phyloP scores from a whole-genome alignment of 768 basidiomycete species.

The Suillus clintonianus region DNA sequence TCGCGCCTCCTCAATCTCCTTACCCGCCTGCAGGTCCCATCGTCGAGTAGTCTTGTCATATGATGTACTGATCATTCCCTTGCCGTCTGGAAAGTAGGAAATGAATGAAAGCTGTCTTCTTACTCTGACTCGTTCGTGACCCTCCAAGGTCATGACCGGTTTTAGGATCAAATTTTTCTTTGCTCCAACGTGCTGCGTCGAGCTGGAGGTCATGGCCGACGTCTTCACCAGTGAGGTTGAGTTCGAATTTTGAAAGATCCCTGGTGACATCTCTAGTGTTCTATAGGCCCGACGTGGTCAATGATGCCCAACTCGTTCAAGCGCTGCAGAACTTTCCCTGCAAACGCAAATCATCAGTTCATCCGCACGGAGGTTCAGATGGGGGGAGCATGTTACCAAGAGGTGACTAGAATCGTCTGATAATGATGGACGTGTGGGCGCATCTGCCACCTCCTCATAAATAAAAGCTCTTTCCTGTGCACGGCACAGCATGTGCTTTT shows the following conservation, averaged over 20 bases:
- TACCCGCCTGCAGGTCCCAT: neutral
- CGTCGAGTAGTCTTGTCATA: slow-evolving; percentile 7
- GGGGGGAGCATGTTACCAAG: neutral
- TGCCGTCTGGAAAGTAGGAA: slow-evolving; percentile 11
- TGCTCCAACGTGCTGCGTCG: neutral
- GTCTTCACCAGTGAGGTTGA: neutral
- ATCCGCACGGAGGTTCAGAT: neutral
- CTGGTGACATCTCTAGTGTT: neutral
- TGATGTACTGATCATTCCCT: slow-evolving; percentile 4
- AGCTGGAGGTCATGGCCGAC: neutral
- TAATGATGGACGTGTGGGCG: neutral
- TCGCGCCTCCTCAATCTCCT: neutral
- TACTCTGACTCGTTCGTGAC: neutral
- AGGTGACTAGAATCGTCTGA: too few species aligned
- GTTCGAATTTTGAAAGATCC: too few species aligned
- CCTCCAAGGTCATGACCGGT: neutral
- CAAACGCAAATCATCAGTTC: neutral
- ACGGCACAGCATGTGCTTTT: neutral
- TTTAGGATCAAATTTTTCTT: neutral
- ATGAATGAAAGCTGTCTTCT: neutral
- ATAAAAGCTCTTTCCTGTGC: neutral
- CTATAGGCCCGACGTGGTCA: neutral
- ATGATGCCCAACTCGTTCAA: neutral
- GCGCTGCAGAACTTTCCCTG: neutral
- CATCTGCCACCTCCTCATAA: neutral